phyloP scores from a whole-genome alignment of 306 rosid genomes.

The Heteromeles arbutifolia region DNA sequence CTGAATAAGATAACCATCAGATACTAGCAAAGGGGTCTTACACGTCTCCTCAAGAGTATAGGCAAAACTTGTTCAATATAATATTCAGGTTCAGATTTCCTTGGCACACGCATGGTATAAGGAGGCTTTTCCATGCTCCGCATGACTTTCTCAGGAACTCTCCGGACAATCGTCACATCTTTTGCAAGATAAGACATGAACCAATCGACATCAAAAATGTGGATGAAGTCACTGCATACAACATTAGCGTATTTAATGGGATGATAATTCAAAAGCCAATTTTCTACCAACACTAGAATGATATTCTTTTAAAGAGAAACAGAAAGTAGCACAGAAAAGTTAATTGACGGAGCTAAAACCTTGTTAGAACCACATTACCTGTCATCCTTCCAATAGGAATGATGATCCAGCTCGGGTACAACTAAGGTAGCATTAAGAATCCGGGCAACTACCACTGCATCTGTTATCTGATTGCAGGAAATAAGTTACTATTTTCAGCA shows the following conservation, averaged over 20 bases:
- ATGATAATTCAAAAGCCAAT: neutral
- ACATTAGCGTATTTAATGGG: conserved; percentile 5
- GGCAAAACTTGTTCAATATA: conserved; percentile 97
- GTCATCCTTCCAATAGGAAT: conserved; percentile 90
- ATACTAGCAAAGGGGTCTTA: conserved; percentile 21
- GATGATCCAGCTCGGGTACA: conserved; percentile 92
- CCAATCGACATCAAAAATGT: conserved; percentile 81
- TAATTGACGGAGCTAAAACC: neutral
- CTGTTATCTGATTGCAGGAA: conserved; percentile 71
- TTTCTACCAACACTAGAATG: neutral
- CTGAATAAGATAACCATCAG: neutral
- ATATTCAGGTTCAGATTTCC: conserved; percentile 96
- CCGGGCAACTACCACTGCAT: conserved; percentile 93
- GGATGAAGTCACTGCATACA: conserved; percentile 66
- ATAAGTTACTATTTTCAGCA: conserved; percentile 25
- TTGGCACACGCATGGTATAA: conserved; percentile 96
- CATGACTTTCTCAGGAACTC: conserved; percentile 92
- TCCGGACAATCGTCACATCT: conserved; percentile 75
- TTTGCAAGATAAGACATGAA: conserved; percentile 81
- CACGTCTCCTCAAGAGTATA: conserved; percentile 81
- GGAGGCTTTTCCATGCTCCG: conserved; percentile 98
- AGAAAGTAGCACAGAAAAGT: neutral
- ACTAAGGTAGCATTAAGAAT: conserved; percentile 95
- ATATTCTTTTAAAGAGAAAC: neutral
- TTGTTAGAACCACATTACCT: conserved; percentile 41